These are phyloP conservation scores for Claviceps citrina DNA, from an alignment of 2,329 filamentous ascomycete genomes.

Conservation along the genomic window DNA sequence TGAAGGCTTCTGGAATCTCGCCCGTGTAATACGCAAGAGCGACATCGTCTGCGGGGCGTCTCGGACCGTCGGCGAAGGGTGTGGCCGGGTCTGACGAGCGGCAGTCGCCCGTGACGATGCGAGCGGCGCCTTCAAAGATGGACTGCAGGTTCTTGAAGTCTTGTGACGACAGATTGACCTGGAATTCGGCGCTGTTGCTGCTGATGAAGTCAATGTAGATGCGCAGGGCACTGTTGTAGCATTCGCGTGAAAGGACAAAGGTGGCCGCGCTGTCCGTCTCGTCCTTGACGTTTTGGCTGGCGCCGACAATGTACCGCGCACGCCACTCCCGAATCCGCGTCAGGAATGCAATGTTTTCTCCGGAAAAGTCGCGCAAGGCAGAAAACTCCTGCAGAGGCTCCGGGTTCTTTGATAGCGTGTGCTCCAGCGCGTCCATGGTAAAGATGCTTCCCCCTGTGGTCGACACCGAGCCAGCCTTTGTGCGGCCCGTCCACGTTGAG, in stretches of 20 bases:
- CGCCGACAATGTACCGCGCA: constrained; percentile 12
- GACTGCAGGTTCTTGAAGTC: constrained; percentile 38
- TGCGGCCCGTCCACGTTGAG: constrained; percentile 23
- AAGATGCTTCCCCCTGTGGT: constrained; percentile 30
- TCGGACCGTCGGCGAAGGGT: constrained; percentile 25
- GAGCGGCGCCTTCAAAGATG: constrained; percentile 40
- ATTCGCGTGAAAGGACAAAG: constrained; percentile 27
- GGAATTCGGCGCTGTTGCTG: constrained; percentile 46
- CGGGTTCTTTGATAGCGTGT: constrained; percentile 39
- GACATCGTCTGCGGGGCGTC: constrained; percentile 10
- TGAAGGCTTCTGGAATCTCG: constrained; percentile 36
- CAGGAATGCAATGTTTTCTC: constrained; percentile 53
- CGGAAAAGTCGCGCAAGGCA: constrained; percentile 47
- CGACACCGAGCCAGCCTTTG: constrained; percentile 19
- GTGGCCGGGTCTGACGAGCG: constrained; percentile 25
- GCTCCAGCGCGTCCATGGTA: constrained; percentile 45
- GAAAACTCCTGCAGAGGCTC: constrained; percentile 45
- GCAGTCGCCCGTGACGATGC: constrained; percentile 27
- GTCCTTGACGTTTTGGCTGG: constrained; percentile 9
- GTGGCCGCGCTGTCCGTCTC: constrained; percentile 5
- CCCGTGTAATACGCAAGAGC: constrained; percentile 23
- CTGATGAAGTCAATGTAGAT: constrained; percentile 50
- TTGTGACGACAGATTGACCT: constrained; percentile 47
- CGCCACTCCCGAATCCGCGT: constrained; percentile 34
- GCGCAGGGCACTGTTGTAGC: constrained; percentile 41